phyloP scores from a whole-genome alignment of 768 basidiomycete genomes.

The Tulasnella sp. region DNA sequence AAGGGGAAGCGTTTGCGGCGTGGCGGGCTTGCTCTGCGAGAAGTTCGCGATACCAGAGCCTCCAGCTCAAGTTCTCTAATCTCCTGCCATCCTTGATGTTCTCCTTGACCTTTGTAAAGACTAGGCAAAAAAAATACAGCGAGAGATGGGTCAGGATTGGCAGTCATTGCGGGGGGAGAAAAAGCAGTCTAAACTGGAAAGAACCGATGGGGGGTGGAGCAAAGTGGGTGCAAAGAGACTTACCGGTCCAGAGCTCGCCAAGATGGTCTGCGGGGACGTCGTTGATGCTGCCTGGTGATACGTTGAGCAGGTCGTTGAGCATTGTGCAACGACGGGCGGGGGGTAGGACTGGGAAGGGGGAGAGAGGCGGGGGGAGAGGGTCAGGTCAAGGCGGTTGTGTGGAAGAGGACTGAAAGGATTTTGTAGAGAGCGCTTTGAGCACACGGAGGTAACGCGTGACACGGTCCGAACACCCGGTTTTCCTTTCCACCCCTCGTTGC shows the following conservation, averaged over 20 bases:
- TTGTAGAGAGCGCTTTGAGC: constrained; percentile 4
- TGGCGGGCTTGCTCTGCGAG: constrained; percentile 27
- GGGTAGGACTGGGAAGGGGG: constrained; percentile 7
- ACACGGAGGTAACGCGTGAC: constrained; percentile 7
- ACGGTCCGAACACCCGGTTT: constrained; percentile 5
- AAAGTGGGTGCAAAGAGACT: constrained; percentile 20
- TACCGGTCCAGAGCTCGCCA: constrained; percentile 57
- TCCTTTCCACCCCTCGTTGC: neutral
- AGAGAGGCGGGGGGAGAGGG: constrained; percentile 11
- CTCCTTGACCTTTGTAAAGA: constrained; percentile 76
- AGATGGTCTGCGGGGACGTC: constrained; percentile 59
- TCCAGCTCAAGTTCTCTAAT: constrained; percentile 82
- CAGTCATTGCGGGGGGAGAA: constrained; percentile 1
- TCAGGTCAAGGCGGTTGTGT: constrained; percentile 2
- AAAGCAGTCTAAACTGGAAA: constrained; percentile 3
- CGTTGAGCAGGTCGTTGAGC: constrained; percentile 30
- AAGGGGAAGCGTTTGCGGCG: constrained; percentile 16
- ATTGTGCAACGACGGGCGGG: constrained; percentile 5
- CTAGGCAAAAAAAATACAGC: constrained; percentile 28
- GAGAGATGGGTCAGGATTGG: constrained; percentile 7
- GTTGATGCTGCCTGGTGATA: constrained; percentile 42
- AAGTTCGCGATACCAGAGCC: constrained; percentile 66
- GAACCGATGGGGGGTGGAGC: neutral
- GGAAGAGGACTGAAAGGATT: neutral
- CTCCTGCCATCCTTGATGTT: constrained; percentile 68